phyloP scores from a whole-genome alignment of 768 basidiomycete species.

The Rhodotorula babjevae region DNA sequence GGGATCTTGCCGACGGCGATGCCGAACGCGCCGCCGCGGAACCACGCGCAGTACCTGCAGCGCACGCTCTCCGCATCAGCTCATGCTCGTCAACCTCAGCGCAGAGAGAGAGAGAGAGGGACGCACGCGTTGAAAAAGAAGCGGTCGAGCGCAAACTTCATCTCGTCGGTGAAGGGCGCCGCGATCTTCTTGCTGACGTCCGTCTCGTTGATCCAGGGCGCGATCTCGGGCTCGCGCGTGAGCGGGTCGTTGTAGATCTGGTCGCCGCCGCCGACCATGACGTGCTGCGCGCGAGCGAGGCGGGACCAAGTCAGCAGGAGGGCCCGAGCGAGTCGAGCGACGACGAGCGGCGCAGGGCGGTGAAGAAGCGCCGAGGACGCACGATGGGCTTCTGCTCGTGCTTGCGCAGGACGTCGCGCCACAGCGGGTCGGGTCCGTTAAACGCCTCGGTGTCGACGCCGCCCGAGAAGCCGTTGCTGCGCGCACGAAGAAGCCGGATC shows the following conservation, averaged over 20 bases:
- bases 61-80: too few species aligned
- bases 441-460: constrained; percentile 70
- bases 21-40: constrained; percentile 43
- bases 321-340: too few species aligned
- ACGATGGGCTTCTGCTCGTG: constrained; percentile 70
- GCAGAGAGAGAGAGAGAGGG: neutral
- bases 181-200: constrained; percentile 60
- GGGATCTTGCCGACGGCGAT: constrained; percentile 39
- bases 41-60: constrained; percentile 39
- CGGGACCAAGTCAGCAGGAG: neutral
- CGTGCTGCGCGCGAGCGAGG: constrained; percentile 60
- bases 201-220: constrained; percentile 69
- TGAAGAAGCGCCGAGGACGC: neutral
- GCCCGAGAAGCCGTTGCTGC: constrained; percentile 50
- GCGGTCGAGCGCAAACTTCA: constrained; percentile 70
- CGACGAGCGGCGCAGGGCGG: neutral
- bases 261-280: constrained; percentile 72
- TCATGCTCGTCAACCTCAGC: neutral
- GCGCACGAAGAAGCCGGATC: too few species aligned
- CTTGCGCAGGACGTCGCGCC: constrained; percentile 82
- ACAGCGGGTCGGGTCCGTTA: constrained; percentile 52
- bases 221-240: constrained; percentile 79
- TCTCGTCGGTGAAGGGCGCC: constrained; percentile 64
- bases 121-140: constrained; percentile 39
- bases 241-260: constrained; percentile 47